Conservation (phyloP, 305 asterid genomes). For the Fraxinus greggii region DNA sequence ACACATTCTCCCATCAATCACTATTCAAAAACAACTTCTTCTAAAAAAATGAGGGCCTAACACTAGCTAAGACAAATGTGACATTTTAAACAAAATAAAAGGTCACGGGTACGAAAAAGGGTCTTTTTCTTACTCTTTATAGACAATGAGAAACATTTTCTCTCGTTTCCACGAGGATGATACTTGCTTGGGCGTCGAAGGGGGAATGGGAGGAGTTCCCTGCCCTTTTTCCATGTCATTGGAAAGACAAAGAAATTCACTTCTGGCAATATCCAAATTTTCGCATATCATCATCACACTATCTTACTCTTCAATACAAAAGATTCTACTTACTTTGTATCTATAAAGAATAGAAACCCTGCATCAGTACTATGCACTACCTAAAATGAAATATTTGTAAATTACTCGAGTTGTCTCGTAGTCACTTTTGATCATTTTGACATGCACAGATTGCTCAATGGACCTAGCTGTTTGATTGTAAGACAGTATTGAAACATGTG, state of each 20-base stretch:
- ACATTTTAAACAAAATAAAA: neutral
- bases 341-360: neutral
- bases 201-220: neutral
- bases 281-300: neutral
- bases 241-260: neutral
- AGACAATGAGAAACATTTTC: neutral
- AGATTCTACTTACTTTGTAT: neutral
- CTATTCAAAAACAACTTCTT: too few species aligned
- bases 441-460: too few species aligned
- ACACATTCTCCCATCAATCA: too few species aligned
- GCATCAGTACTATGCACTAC: neutral
- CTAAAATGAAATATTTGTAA: neutral
- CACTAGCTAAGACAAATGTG: neutral
- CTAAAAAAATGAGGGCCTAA: too few species aligned
- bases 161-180: neutral
- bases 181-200: neutral
- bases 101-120: neutral
- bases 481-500: too few species aligned
- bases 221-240: neutral
- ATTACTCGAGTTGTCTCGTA: neutral
- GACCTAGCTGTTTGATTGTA: too few species aligned
- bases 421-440: too few species aligned
- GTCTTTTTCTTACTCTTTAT: neutral
- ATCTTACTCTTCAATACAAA: neutral
- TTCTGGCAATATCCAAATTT: neutral